Base-by-base conservation (phyloP, 176 grass and related monocot species). In the Lolium multiflorum region DNA sequence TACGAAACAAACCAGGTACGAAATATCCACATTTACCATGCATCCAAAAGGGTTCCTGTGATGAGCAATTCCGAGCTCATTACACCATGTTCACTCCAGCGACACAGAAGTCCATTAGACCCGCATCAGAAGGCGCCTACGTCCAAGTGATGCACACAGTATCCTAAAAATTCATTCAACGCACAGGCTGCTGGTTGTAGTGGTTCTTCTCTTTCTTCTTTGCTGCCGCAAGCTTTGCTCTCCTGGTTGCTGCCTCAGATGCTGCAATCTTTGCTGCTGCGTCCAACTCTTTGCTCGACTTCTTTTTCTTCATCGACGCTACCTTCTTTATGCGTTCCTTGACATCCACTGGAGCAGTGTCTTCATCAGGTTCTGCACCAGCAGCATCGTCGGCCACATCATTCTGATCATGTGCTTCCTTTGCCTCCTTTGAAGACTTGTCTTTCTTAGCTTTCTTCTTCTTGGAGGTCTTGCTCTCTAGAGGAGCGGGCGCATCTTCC, bases 161-260 rank as follows among this genome's bases (percentile, higher is more conserved):
- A 79, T 51, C n/a, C 26, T 74, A 82, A 82, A 75, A 68, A 24
- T 47, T 47, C 46, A 64, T 85, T 90, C 86, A 93, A 85, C 95
- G 90, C 31, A 89, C 69, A 9, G 95, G 95, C 74, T 97, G 95
- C 80, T 97, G 95, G 76, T 97, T 97, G 66, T 97, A 93, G 77
- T 95, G 95, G 79, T 55, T 95, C 89, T 97, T 97, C 82, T 97
- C 95, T 93, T 95, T 97, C 89, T 97, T 97, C 82, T 95, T 97
- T 4, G 95, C 95, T 44, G 92, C 89, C 1, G 89, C 91, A 20
- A 97, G 91, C 71, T 66, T 89, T 14, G 95, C 92, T 2, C 46
- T 95, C 85, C 95, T 97, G 28, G 95, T 91, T 62, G 92, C 87
- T 1, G 95, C 92, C 77, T 97, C 95, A 0, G 83, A 79, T 31